Conservation (phyloP, 192 early-diverging fungal genomes). For the Coemansia aciculifera region DNA sequence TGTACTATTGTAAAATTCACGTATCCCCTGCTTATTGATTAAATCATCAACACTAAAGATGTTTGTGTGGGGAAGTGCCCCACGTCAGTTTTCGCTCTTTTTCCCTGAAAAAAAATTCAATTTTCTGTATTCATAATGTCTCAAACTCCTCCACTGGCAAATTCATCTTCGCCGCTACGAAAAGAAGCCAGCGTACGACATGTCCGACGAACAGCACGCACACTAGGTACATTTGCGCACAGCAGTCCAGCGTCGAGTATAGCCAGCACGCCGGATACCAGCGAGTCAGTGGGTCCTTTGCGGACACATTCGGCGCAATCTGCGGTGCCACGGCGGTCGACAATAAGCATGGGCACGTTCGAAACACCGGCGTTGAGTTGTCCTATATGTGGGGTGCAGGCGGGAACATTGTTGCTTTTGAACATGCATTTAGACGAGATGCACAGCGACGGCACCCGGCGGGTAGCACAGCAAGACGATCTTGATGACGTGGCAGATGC, state of each 20-base stretch:
- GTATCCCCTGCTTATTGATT: too few relatives aligned
- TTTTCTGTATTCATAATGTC: conserved; percentile 12
- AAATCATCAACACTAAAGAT: too few relatives aligned
- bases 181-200: conserved; percentile 25
- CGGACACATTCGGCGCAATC: not conserved
- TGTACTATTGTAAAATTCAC: not conserved
- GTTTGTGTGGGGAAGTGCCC: too few relatives aligned
- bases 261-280: not conserved
- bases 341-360: conserved; percentile 3
- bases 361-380: conserved; percentile 19
- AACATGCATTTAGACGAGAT: conserved; percentile 53
- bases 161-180: conserved; percentile 4
- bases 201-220: conserved; percentile 37
- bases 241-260: not conserved
- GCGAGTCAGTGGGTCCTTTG: not conserved
- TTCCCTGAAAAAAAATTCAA: not conserved
- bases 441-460: conserved; percentile 12
- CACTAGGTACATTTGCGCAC: conserved; percentile 20
- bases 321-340: not conserved
- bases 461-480: conserved; percentile 31
- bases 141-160: conserved; percentile 5
- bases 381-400: conserved; percentile 53
- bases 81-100: not conserved
- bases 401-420: conserved; percentile 43
- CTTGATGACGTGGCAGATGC: conserved; percentile 36